phyloP scores from a whole-genome alignment of 805 yeast species.

The Cyberlindnera veronae region DNA sequence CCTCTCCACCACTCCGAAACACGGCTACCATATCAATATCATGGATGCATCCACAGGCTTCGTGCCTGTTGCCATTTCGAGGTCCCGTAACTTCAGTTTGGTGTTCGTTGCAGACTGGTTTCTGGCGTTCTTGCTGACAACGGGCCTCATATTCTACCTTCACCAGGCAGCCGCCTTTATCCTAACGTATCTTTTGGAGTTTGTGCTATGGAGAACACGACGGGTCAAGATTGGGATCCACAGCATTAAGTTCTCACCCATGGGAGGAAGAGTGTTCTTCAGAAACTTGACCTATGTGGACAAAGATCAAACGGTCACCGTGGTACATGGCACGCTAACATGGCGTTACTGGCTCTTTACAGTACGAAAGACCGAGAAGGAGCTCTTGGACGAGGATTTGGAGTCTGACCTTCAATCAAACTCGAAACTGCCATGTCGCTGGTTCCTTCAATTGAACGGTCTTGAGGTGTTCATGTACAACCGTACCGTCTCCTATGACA shows the following conservation, averaged over 20 bases:
- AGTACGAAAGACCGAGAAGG: constrained; percentile 28
- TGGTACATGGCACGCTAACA: constrained; percentile 69
- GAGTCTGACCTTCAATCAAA: constrained; percentile 34
- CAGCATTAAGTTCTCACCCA: constrained; percentile 68
- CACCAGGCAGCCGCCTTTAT: constrained; percentile 65
- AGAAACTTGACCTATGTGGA: constrained; percentile 72
- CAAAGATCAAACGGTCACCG: constrained; percentile 66
- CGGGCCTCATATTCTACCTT: constrained; percentile 71
- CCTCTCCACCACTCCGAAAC: background rate
- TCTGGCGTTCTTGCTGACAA: constrained; percentile 55
- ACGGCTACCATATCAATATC: no score
- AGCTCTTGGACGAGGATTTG: constrained; percentile 13
- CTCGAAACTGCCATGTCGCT: constrained; percentile 50
- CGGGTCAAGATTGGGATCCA: constrained; percentile 63
- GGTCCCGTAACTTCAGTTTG: constrained; percentile 46
- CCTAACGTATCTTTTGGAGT: constrained; percentile 47
- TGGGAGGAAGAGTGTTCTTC: constrained; percentile 81
- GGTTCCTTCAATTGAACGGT: constrained; percentile 64
- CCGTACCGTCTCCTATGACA: constrained; percentile 72
- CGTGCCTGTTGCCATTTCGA: constrained; percentile 30
- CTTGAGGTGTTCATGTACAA: constrained; percentile 82
- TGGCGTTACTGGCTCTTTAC: constrained; percentile 87
- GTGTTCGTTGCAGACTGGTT: constrained; percentile 85
- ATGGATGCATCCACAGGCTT: constrained; percentile 31
- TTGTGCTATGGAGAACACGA: constrained; percentile 61